These are phyloP conservation scores for Fusarium sp. DNA, from an alignment of 2,329 filamentous ascomycete genomes.

Conservation along the genomic window DNA sequence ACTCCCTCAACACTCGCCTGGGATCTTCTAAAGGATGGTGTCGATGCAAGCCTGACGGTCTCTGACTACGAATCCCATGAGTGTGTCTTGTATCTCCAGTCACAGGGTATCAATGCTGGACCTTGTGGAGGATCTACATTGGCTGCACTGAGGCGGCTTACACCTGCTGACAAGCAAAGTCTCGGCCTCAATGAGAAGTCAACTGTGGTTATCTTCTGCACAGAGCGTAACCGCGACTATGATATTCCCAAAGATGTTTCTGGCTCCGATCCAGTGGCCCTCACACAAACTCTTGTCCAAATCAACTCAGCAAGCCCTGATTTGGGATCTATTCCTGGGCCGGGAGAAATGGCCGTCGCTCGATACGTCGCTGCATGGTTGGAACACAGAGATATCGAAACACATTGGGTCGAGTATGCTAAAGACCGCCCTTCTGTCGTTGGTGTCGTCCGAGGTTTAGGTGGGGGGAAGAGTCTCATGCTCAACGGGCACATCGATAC, in stretches of 20 bases:
- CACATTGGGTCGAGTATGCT: conserved; percentile 62
- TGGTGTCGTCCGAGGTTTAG: conserved; percentile 61
- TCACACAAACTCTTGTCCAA: conserved; percentile 61
- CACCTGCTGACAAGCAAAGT: conserved; percentile 50
- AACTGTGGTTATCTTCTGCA: conserved; percentile 75
- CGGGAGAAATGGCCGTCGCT: conserved; percentile 61
- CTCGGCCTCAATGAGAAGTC: conserved; percentile 61
- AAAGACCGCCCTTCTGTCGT: conserved; percentile 64
- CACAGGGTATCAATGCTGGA: conserved; percentile 63
- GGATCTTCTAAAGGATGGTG: conserved; percentile 67
- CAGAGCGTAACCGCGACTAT: conserved; percentile 69
- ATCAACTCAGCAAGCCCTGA: conserved; percentile 65
- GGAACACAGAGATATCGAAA: conserved; percentile 64
- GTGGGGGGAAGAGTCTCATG: conserved; percentile 63
- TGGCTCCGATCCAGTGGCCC: conserved; percentile 55
- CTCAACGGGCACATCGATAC: conserved; percentile 68
- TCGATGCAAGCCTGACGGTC: conserved; percentile 72
- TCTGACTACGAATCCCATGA: conserved; percentile 73
- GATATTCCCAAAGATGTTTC: conserved; percentile 57
- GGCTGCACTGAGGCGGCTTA: conserved; percentile 68
- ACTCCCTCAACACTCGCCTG: conserved; percentile 76
- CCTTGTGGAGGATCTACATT: conserved; percentile 73
- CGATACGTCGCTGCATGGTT: conserved; percentile 64
- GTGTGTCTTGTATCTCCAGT: conserved; percentile 67
- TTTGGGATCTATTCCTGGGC: conserved; percentile 57